phyloP scores from a whole-genome alignment of 1,284 basidiomycete genomes.

The Microbotryum scabiosae region DNA sequence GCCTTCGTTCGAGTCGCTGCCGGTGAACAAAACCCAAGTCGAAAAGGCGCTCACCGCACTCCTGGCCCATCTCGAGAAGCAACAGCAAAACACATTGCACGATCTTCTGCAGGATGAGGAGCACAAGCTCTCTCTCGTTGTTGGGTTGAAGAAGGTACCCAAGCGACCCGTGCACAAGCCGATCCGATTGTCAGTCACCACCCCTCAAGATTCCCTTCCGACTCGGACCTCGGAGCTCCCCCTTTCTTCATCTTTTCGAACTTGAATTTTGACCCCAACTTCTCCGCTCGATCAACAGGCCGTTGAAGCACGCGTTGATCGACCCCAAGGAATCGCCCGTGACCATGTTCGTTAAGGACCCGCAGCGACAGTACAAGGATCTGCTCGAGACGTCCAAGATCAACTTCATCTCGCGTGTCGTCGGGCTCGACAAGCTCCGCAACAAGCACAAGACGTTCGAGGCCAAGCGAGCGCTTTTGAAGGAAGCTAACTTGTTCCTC shows the following conservation, averaged over 20 bases:
- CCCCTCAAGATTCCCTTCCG: neutral
- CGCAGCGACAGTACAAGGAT: constrained; percentile 92
- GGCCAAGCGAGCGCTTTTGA: constrained; percentile 70
- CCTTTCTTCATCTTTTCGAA: neutral
- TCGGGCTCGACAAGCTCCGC: constrained; percentile 78
- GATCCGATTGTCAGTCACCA: constrained; percentile 60
- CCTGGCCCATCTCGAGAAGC: constrained; percentile 57
- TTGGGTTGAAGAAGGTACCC: constrained; percentile 67
- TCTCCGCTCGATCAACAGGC: constrained; percentile 44
- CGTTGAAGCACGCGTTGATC: constrained; percentile 69
- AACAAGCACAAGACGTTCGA: constrained; percentile 92
- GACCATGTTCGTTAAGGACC: constrained; percentile 90
- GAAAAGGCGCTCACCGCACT: constrained; percentile 68
- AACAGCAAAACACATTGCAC: constrained; percentile 57
- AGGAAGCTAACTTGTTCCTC: constrained; percentile 85
- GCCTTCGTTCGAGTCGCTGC: constrained; percentile 22
- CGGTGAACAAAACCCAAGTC: constrained; percentile 62
- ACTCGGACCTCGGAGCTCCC: neutral
- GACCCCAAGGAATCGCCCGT: constrained; percentile 69
- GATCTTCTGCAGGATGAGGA: constrained; percentile 71
- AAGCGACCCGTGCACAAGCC: constrained; percentile 65
- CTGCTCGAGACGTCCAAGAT: constrained; percentile 67
- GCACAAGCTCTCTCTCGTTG: constrained; percentile 66
- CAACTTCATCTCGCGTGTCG: constrained; percentile 84
- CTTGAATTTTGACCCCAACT: neutral